These are phyloP conservation scores for Eimeria necatrix DNA, from an alignment of 169 alveolate species.

Conservation along the genomic window DNA sequence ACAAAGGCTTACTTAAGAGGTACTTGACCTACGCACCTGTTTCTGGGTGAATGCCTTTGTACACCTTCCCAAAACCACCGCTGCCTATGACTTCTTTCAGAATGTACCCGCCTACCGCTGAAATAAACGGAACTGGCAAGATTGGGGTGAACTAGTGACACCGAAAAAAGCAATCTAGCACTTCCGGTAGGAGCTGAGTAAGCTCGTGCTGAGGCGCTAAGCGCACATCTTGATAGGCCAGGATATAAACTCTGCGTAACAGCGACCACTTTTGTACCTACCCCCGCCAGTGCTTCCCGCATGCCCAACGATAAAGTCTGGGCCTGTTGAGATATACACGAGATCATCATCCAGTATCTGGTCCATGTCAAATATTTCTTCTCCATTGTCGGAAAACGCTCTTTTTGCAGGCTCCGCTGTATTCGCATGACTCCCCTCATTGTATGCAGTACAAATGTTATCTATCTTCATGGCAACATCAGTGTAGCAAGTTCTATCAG, in stretches of 20 bases:
- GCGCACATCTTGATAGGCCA: no score
- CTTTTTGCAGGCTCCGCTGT: conserved; percentile 71
- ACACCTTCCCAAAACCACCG: conserved; percentile 81
- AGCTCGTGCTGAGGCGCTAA: no score
- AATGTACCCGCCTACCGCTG: conserved; percentile 79
- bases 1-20: no score
- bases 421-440: conserved; percentile 1
- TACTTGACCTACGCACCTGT: conserved; percentile 48
- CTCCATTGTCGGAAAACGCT: conserved; percentile 77
- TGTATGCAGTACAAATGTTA: not conserved
- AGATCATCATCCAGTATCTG: conserved; percentile 77
- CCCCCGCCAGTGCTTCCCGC: conserved; percentile 68
- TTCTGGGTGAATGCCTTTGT: conserved; percentile 78
- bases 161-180: no score
- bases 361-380: conserved; percentile 75
- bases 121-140: not conserved
- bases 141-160: not conserved
- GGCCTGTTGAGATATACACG: conserved; percentile 65
- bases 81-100: conserved; percentile 72
- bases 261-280: not conserved
- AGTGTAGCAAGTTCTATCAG: not conserved
- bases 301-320: conserved; percentile 50
- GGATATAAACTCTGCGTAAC: no score
- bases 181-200: no score
- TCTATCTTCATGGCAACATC: not conserved